Evolutionary conservation across 805 yeast genomes (phyloP).

Genomic region (Candida silvicultrix): DNA sequence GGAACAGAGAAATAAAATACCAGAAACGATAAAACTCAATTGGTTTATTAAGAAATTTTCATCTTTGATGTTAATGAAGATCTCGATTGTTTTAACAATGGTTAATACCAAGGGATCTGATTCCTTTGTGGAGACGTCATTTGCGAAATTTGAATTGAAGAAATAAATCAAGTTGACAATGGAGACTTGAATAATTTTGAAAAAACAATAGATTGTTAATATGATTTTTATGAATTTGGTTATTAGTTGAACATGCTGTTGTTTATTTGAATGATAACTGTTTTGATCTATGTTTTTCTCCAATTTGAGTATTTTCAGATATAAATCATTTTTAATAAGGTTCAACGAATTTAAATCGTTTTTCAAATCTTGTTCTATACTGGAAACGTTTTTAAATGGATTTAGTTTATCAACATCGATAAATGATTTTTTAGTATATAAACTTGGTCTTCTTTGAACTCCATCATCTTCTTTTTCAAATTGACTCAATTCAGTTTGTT

Average conservation of each 20-base stretch:
- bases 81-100: constrained; percentile 25
- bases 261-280: background rate
- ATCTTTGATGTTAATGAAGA: constrained; percentile 27
- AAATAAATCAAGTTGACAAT: constrained; percentile 22
- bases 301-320: constrained; percentile 11
- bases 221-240: background rate
- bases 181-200: constrained; percentile 28
- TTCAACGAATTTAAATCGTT: constrained; percentile 16
- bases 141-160: constrained; percentile 13
- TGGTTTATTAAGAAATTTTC: constrained; percentile 30
- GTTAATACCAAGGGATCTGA: constrained; percentile 35
- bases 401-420: constrained; percentile 10
- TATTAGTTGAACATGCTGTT: background rate
- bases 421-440: constrained; percentile 17
- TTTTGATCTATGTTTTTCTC: constrained; percentile 3
- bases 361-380: constrained; percentile 4
- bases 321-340: constrained; percentile 19
- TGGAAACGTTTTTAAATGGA: constrained; percentile 2
- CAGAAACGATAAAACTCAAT: constrained; percentile 44
- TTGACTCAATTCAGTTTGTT: constrained; percentile 9
- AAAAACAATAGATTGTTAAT: constrained; percentile 29
- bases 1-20: constrained; percentile 54
- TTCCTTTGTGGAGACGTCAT: constrained; percentile 13
- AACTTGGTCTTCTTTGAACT: constrained; percentile 13
- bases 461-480: background rate